Percentiles rank a stretch among this genome's conserved stretches.
These are phyloP conservation scores for Eutrema salsugineum DNA, from an alignment of 441 rosid genomes.

Conservation along the genomic window DNA sequence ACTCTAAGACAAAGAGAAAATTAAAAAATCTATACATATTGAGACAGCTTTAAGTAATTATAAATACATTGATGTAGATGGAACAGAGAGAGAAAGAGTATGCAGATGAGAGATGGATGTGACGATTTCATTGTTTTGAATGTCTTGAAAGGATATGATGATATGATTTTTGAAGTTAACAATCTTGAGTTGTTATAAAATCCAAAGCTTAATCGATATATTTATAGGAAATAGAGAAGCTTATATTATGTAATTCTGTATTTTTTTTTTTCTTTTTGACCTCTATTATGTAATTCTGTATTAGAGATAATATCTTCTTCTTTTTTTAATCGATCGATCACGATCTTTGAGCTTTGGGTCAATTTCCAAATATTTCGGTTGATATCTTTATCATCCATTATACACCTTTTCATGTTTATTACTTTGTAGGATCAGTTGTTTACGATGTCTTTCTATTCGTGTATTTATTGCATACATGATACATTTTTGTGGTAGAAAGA, in stretches of 20 bases:
- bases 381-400: background rate
- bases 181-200: background rate
- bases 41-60: background rate
- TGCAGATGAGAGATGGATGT: background rate
- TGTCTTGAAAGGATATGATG: background rate
- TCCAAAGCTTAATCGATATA: background rate
- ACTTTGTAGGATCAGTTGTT: background rate
- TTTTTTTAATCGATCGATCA: background rate
- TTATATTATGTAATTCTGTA: background rate
- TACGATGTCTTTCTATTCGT: background rate
- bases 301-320: background rate
- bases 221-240: background rate
- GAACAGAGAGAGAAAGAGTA: background rate
- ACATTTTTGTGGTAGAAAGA: no score
- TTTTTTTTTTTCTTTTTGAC: no score
- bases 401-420: background rate
- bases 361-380: background rate
- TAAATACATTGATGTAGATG: constrained; percentile 3
- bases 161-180: background rate
- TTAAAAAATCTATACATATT: background rate
- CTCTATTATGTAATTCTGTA: no score
- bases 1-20: background rate
- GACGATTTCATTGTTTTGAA: background rate
- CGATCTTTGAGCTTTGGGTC: background rate
- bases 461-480: no score